Evolutionary conservation across 164 flowering plant genomes (phyloP).

Genomic region (Vitis amurensis): DNA sequence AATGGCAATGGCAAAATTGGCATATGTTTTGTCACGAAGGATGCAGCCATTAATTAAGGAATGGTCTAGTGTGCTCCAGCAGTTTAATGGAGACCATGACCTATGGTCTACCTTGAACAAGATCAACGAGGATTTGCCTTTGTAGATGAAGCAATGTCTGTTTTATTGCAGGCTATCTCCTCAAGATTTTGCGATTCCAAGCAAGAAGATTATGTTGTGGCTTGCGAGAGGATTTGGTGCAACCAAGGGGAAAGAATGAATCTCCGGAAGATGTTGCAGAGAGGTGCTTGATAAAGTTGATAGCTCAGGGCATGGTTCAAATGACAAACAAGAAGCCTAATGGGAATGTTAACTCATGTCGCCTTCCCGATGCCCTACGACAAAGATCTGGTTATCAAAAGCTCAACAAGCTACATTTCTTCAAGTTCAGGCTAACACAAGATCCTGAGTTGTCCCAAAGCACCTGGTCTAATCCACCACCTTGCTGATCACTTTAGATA

Average conservation of each 20-base stretch:
- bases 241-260: neutral
- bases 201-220: constrained; percentile 17
- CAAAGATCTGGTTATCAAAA: constrained; percentile 1
- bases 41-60: too few species aligned
- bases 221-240: constrained; percentile 26
- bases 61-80: too few species aligned
- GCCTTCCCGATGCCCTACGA: constrained; percentile 14
- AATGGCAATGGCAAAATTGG: too few species aligned
- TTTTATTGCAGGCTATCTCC: constrained; percentile 23
- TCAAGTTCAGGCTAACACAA: neutral
- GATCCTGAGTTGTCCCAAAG: neutral
- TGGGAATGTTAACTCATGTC: constrained; percentile 11
- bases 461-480: too few species aligned
- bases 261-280: constrained; percentile 3
- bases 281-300: constrained; percentile 8
- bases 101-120: too few species aligned
- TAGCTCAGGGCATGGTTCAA: constrained; percentile 6
- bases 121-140: too few species aligned
- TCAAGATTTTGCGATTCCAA: constrained; percentile 5
- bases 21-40: too few species aligned
- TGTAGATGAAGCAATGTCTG: constrained; percentile 12
- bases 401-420: neutral
- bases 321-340: neutral
- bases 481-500: too few species aligned
- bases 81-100: too few species aligned